Base-by-base conservation (phyloP, 345 rosid genomes). In the Hibiscus trionum region DNA sequence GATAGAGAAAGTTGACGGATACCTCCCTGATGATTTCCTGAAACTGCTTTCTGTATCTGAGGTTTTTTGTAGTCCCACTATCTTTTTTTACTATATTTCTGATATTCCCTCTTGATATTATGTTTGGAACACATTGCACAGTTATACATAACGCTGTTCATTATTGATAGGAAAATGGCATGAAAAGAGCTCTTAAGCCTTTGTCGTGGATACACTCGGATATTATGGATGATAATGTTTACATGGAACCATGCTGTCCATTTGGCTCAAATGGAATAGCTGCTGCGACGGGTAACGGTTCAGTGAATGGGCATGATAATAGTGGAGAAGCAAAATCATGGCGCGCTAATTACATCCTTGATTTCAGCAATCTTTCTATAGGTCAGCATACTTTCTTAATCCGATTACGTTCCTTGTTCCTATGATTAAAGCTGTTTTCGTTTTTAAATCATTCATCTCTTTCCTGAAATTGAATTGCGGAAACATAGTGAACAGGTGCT, bases 171-270 rank as follows among this genome's bases (percentile, higher is more conserved):
- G 74, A 57, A 66, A 75, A 78, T 76, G 83, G 79, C 70, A 17
- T 70, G 11, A 66, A 74, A 17, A 81, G 78, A 76, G 77, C 49
- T 52, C 61, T 73, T 52, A 90, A 86, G 64, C 90, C 88, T 59
- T 86, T 85, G 80, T 82, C 91, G 71, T 94, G 97, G 98, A 84
- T 90, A 82, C 98, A 94, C 77, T 79, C 93, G 0, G 96, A 94
- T 73, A 81, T 94, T 71, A 94, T 94, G 97, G 96, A 94, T 75
- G 98, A 91, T 84, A 94, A 94, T 77, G 74, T 91, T 73, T 83
- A 81, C 80, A 85, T 91, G 97, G 93, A 91, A 82, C 86, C 85
- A 61, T 57, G 79, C 69, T 27, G 39, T 24, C 58, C 17, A 16
- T 67, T 19, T 27, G 19, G 76, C 66, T 27, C 78, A 76, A 77